These are phyloP conservation scores for Metschnikowia shivogae DNA, from an alignment of 805 yeast genomes.

Conservation along the genomic window DNA sequence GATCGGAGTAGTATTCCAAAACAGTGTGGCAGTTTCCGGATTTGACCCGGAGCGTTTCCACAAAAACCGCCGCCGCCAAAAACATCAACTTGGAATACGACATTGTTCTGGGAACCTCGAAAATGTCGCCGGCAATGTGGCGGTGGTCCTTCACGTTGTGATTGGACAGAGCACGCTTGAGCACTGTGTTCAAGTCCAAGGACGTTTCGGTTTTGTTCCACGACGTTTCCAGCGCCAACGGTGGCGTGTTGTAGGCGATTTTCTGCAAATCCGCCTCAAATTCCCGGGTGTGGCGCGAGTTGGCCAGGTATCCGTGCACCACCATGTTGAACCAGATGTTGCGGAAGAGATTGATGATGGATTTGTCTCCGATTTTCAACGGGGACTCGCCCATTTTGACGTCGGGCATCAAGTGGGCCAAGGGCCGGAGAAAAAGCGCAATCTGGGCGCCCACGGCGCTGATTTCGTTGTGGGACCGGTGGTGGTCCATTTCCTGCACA, in stretches of 20 bases:
- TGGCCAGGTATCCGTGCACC: slow-evolving; percentile 78
- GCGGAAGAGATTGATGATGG: slow-evolving; percentile 59
- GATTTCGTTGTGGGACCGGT: slow-evolving; percentile 71
- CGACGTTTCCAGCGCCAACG: slow-evolving; percentile 25
- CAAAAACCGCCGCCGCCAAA: slow-evolving; percentile 71
- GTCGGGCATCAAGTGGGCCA: slow-evolving; percentile 70
- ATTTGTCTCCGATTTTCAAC: slow-evolving; percentile 42
- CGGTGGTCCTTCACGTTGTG: slow-evolving; percentile 74
- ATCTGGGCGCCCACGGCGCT: slow-evolving; percentile 68
- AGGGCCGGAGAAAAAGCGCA: slow-evolving; percentile 59
- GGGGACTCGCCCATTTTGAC: slow-evolving; percentile 41
- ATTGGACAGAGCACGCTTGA: slow-evolving; percentile 85
- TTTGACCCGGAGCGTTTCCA: slow-evolving; percentile 75
- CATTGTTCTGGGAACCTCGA: slow-evolving; percentile 48
- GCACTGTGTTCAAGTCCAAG: slow-evolving; percentile 83
- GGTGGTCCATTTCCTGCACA: slow-evolving; percentile 68
- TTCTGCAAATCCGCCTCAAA: slow-evolving; percentile 49
- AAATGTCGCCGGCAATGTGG: slow-evolving; percentile 49
- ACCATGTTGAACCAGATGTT: slow-evolving; percentile 94
- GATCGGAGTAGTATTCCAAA: slow-evolving; percentile 79
- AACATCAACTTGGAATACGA: slow-evolving; percentile 83
- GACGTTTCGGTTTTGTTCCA: slow-evolving; percentile 82
- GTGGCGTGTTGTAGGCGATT: slow-evolving; percentile 71
- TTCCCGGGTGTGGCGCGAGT: slow-evolving; percentile 50
- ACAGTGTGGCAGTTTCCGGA: slow-evolving; percentile 80